Evolutionary conservation across 179 eudicot species (phyloP), one percentile per base, ranked within the genome.

Genomic region (Corrigiola litoralis): DNA sequence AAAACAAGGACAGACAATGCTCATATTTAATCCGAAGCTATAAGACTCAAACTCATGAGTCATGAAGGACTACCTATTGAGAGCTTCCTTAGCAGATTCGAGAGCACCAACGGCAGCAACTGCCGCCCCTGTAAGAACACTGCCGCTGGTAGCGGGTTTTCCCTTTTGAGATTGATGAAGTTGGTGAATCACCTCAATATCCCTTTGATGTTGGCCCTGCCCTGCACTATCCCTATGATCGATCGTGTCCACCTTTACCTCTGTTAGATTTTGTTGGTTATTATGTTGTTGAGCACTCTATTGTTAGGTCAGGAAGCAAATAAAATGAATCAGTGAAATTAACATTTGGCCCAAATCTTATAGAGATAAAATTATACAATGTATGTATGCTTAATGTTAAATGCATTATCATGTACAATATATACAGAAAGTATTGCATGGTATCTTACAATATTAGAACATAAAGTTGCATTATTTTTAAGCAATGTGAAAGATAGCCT

Each of bases 171-270:
- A 12, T 7, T 70, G 54, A 18, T 77, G 81, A 23, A 38, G 67
- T 47, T 81, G 72, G 49, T 82, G 84, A 53, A 82, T 68, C 27
- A 80, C 72, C 56, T 80, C 70, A n/a, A 80, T 72, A 5, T 74
- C 76, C 63, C 72, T 58, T 18, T 55, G 63, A 47, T 75, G 76
- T 65, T 78, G 79, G 20, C 31, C 31, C 56, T 73, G 72, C 12
- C 82, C 84, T 20, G 72, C 79, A 1, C 82, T 72, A 24, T 79
- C 54, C 17, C 72, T 50, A 27, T 56, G 53, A 66, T 84, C 86
- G 17, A 82, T 78, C 4, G 84, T 68, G 29, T 52, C 68, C 63
- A 64, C 75, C 52, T 58, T 70, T 38, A 45, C 69, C 42, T 73
- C 81, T 53, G 1, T 14, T 61, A 48, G 31, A 38, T 61, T 51